These are phyloP conservation scores for Bimuria novae-zelandiae DNA, from an alignment of 2,329 filamentous ascomycete species.

Conservation along the genomic window DNA sequence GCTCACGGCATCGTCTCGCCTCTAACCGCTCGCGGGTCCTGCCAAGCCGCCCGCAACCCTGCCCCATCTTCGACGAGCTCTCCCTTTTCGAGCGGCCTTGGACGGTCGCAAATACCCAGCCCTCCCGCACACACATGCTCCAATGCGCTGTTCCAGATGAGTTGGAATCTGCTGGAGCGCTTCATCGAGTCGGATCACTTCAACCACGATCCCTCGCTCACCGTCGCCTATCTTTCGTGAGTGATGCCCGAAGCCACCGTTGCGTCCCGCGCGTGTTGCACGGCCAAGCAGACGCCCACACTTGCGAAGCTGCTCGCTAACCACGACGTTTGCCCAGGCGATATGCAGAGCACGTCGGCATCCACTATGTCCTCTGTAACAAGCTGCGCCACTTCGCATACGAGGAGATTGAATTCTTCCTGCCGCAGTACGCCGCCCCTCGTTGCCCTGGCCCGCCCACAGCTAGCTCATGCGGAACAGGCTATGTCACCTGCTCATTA, in stretches of 20 bases:
- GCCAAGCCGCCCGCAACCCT: constrained; percentile 6
- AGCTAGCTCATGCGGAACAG: constrained; percentile 49
- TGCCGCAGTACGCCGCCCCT: constrained; percentile 60
- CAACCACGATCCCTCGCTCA: constrained; percentile 87
- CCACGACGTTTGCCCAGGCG: constrained; percentile 59
- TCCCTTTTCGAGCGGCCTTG: constrained; percentile 21
- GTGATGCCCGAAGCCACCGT: constrained; percentile 47
- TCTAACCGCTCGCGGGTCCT: not conserved
- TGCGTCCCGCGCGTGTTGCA: constrained; percentile 27
- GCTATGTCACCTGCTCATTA: constrained; percentile 84
- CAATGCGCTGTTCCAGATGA: constrained; percentile 53
- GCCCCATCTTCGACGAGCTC: constrained; percentile 22
- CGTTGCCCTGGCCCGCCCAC: constrained; percentile 16
- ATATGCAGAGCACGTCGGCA: constrained; percentile 87
- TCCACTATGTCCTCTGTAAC: constrained; percentile 85
- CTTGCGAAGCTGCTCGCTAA: constrained; percentile 19
- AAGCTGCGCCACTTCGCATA: constrained; percentile 89
- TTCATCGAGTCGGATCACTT: constrained; percentile 95
- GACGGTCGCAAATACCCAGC: not conserved
- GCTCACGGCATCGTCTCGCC: constrained; percentile 3
- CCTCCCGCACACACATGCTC: constrained; percentile 26
- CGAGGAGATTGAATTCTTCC: constrained; percentile 91
- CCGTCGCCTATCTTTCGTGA: constrained; percentile 87
- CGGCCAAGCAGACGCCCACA: constrained; percentile 12
- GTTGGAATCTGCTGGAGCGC: constrained; percentile 84